Evolutionary conservation across 2,329 filamentous ascomycete genomes (phyloP).

Genomic region (Talaromyces amestolkiae): DNA sequence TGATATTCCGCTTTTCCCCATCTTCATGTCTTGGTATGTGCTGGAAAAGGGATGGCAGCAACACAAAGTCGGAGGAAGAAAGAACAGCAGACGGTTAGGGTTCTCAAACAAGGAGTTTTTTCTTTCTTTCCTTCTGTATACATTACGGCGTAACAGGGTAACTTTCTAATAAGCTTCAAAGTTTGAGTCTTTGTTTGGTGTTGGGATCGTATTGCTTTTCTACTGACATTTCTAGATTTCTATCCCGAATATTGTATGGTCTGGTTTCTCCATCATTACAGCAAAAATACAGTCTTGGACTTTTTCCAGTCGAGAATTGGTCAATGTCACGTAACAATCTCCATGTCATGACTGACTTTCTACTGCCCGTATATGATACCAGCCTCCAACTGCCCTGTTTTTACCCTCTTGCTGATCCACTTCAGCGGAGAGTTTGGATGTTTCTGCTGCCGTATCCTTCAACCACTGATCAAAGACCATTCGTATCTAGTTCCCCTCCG

Average conservation of each 20-base stretch:
- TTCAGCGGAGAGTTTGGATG: neutral
- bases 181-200: constrained; percentile 16
- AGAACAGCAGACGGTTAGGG: constrained; percentile 10
- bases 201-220: neutral
- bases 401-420: neutral
- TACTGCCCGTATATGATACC: neutral
- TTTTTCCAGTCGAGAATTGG: neutral
- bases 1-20: neutral
- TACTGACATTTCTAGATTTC: neutral
- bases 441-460: neutral
- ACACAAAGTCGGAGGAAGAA: neutral
- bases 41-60: constrained; percentile 1
- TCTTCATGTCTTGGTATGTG: constrained; percentile 3
- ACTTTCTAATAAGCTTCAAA: constrained; percentile 22
- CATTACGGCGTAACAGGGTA: constrained; percentile 28
- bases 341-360: neutral
- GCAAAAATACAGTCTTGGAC: too few relatives aligned
- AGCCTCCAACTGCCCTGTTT: neutral
- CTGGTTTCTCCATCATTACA: neutral
- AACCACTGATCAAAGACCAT: neutral
- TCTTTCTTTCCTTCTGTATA: constrained; percentile 21
- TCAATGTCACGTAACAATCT: neutral
- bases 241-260: neutral
- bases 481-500: neutral
- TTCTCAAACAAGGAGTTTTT: constrained; percentile 10